These are phyloP conservation scores for Clarireedia paspali DNA, from an alignment of 2,329 filamentous ascomycete species.

Conservation along the genomic window DNA sequence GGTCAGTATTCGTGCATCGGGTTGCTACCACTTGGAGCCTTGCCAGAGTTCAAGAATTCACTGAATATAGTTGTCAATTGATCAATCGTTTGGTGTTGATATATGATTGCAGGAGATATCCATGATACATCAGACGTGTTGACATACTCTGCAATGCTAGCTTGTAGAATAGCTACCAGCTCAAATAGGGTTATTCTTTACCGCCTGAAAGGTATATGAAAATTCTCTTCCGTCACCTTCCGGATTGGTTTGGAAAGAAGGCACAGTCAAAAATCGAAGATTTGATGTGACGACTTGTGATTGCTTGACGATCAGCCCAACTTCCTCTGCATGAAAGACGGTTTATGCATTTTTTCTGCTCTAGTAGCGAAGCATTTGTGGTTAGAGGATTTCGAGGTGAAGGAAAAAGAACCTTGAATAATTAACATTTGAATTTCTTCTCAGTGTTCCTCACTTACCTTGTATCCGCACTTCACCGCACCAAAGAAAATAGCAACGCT, in stretches of 20 bases:
- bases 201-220: slow-evolving; percentile 20
- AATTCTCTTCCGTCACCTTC: not conserved
- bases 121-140: not conserved
- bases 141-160: not conserved
- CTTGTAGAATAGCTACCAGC: not conserved
- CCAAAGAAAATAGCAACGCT: slow-evolving; percentile 6
- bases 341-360: slow-evolving; percentile 4
- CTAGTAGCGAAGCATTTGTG: slow-evolving; percentile 1
- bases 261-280: not conserved
- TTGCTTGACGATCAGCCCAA: not conserved
- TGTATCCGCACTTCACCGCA: slow-evolving; percentile 8
- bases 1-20: not conserved
- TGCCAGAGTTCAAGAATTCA: not conserved
- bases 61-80: not conserved
- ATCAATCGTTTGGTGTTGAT: not conserved
- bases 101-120: not conserved
- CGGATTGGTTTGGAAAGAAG: not conserved
- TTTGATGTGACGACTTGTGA: not conserved
- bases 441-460: not conserved
- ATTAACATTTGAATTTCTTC: not conserved
- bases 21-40: not conserved
- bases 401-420: slow-evolving; percentile 4
- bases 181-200: slow-evolving; percentile 2
- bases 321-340: slow-evolving; percentile 1
- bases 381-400: slow-evolving; percentile 7